Base-by-base conservation (phyloP, 2,329 filamentous ascomycete species). In the Pseudogymnoascus sp. region DNA sequence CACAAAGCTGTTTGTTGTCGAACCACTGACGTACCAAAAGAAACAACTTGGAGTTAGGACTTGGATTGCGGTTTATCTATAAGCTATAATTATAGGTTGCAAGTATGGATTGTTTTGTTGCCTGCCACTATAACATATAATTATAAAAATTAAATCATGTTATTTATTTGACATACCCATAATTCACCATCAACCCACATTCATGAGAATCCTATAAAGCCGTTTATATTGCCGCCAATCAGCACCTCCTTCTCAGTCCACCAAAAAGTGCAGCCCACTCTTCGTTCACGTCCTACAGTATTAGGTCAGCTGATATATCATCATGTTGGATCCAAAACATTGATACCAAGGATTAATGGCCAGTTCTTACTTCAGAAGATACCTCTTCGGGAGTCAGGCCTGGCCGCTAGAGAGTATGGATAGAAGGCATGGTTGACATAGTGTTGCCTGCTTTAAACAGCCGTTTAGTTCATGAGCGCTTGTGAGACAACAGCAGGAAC, bases 141-240 rank as follows among this genome's bases (percentile, higher is more conserved):
- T 10, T 33, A 31, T 56, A 19, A 19, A n/a, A 56, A 56, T 33
- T 19, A 19, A 21, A n/a, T 56, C 19, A 21, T 56, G 13, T 19
- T 56, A 56, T 6, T 19, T 33, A 33, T 56, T 56, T 26, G 6
- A 9, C 4, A 56, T 56, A 56, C 17, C 50, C 26, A 33, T 33
- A 33, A 13, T 53, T 56, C n/a, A n/a, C 4, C 29, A 19, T 33
- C 10, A 29, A 50, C 7, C 50, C 50, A 56, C 26, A 17, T 33
- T 56, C 50, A 13, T 33, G n/a, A 33, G 13, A 56, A 33, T 5
- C 4, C 31, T 33, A 56, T 56, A 56, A 56, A 56, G n/a, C 50
- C 50, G 50, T 33, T 7, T 29, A 19, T 56, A 56, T 56, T 56
- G 26, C 50, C 50, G 50, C 50, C 50, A 56, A 56, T 56, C 50